Evolutionary conservation across 192 early-diverging fungal species (phyloP).

Genomic region (Dissophora globulifera): DNA sequence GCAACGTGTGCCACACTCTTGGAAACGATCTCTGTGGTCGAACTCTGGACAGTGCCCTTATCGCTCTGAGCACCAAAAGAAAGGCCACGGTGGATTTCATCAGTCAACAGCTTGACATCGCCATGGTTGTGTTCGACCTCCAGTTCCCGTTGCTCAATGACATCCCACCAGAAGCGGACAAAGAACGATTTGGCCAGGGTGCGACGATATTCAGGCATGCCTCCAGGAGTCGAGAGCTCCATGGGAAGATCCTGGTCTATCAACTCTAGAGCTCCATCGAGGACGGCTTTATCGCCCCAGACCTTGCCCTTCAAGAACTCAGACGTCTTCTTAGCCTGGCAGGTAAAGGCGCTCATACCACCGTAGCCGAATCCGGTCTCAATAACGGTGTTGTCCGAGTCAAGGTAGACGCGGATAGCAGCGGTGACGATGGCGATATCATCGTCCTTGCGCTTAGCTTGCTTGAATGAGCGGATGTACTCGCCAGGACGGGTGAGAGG

Average conservation of each 20-base stretch:
- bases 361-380: constrained; percentile 80
- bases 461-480: constrained; percentile 81
- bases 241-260: constrained; percentile 56
- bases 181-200: constrained; percentile 70
- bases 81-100: constrained; percentile 57
- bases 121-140: constrained; percentile 38
- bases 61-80: constrained; percentile 57
- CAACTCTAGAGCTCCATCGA: constrained; percentile 56
- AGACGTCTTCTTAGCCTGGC: constrained; percentile 64
- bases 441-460: constrained; percentile 88
- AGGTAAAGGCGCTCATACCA: constrained; percentile 78
- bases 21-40: constrained; percentile 40
- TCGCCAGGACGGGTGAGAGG: constrained; percentile 70
- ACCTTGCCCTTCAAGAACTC: constrained; percentile 58
- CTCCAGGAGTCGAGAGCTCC: constrained; percentile 65
- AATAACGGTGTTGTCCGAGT: constrained; percentile 55
- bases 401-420: constrained; percentile 69
- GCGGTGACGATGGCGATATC: constrained; percentile 91
- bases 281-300: constrained; percentile 64
- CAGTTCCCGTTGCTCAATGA: constrained; percentile 44
- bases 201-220: constrained; percentile 76
- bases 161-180: constrained; percentile 74
- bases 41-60: constrained; percentile 60
- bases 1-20: constrained; percentile 72
- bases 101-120: constrained; percentile 47